phyloP scores from a whole-genome alignment of 257 asterid genomes.

The Oldenlandia corymbosa region DNA sequence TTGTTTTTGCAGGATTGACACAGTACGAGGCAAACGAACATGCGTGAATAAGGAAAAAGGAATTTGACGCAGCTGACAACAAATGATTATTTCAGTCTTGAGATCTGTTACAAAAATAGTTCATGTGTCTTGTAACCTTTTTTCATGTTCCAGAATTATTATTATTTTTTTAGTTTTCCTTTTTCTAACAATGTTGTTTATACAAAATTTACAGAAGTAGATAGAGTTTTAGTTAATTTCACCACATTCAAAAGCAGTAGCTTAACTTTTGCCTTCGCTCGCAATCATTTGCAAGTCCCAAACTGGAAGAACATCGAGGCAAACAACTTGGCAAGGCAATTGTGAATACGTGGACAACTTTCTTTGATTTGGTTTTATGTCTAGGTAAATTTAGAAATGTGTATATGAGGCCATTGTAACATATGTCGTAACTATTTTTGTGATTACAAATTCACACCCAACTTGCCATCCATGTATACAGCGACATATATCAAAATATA shows the following conservation, averaged over 20 bases:
- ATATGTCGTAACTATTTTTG: too few species aligned
- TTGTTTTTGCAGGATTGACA: constrained; percentile 1
- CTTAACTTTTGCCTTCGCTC: not conserved
- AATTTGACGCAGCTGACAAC: not conserved
- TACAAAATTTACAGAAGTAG: too few species aligned
- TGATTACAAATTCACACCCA: too few species aligned
- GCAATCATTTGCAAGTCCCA: constrained; percentile 7
- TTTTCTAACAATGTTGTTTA: not conserved
- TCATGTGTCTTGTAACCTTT: not conserved
- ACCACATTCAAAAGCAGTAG: not conserved
- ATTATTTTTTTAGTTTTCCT: not conserved
- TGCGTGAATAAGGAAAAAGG: constrained; percentile 7
- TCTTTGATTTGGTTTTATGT: not conserved
- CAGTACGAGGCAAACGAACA: constrained; percentile 2
- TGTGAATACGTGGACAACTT: not conserved
- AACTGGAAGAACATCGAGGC: not conserved
- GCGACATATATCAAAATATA: too few species aligned
- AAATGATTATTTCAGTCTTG: constrained; percentile 4
- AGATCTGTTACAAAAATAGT: not conserved
- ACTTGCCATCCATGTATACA: too few species aligned
- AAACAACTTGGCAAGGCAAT: not conserved
- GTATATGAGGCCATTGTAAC: too few species aligned
- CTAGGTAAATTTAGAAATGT: not conserved
- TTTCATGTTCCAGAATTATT: constrained; percentile 4
- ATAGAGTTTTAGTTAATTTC: not conserved